Evolutionary conservation across 768 basidiomycete species (phyloP), one percentile per base, ranked within the genome.

Genomic region (Lactarius akahatsu): DNA sequence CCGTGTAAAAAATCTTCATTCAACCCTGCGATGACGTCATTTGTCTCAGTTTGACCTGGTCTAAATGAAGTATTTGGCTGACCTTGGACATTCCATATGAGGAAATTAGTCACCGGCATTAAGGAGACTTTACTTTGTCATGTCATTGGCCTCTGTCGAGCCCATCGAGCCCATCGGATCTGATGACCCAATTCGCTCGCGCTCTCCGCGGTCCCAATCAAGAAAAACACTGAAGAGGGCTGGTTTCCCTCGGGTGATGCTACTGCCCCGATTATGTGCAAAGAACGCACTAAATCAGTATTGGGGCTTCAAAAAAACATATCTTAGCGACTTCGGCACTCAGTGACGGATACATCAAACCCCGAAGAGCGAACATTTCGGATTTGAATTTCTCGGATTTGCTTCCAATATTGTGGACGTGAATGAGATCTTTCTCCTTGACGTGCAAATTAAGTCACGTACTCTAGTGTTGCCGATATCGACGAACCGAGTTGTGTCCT

Each of bases 121-220:
- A 59, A 54, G 66, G 66, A 67, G 61, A 63, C 66, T 67, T 59
- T 63, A 63, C 66, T 67, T 59, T 63, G 55, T 59, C 61, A 23
- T n/a, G 55, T 59, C 61, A 23, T n/a, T 18, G 57, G 61, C 30
- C 57, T 4, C 32, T 58, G 59, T 54, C 56, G 65, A 61, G 57
- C 47, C 50, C 61, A 62, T 66, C 60, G n/a, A 55, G 20, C 40
- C 26, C 18, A 10, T 66, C 50, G 38, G 61, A 63, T 63, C 66
- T 62, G 26, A 38, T 30, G 56, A 4, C 64, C n/a, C 45, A n/a
- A 30, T 18, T 13, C 20, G 32, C 59, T 61, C 61, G 65, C 45
- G 15, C 55, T 52, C 60, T 62, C 56, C 60, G 61, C 61, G 65
- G 32, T 50, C 47, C 45, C 47, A 56, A 32, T 30, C 20, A 56